Evolutionary conservation across 2,329 filamentous ascomycete species (phyloP), one percentile per base, ranked within the genome.

Genomic region (Atkinsonella hypoxylon): DNA sequence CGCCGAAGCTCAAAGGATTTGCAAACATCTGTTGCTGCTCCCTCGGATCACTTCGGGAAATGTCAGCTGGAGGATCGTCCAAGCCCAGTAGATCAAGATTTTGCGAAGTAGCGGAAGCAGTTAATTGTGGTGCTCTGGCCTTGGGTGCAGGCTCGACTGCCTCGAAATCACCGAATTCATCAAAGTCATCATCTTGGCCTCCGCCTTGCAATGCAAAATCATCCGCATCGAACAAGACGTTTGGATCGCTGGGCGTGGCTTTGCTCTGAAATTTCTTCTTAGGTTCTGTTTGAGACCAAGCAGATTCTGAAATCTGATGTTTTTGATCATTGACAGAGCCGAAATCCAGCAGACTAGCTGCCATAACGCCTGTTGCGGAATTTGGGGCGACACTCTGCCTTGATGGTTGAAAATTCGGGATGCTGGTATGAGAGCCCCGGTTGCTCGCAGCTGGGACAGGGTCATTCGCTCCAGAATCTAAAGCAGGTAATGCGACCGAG

Each of bases 141-240:
- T 42, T 32, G 17, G 47, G 54, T 45, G 55, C 40, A 41, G 53
- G 39, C 26, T 59, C 52, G 1, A 72, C 73, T 18, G 70, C 72
- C 61, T 81, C 78, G 58, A 82, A 82, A 45, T 81, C 78, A 13
- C 79, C 81, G 66, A 82, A 81, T 32, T 64, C 60, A 34, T 79
- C 75, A 32, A 76, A 76, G 45, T 75, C 74, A 20, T 76, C 65
- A 36, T 36, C 32, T 12, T 36, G 13, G 8, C 67, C 68, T 5
- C 60, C 63, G 2, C 59, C 62, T 34, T 69, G 62, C 13, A 69
- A 60, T 49, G 72, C 73, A 55, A 76, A 76, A 47, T 79, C 74
- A 41, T 77, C 75, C 36, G 77, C 82, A 63, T 87, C 83, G 61
- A 87, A 87, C 2, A 87, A 67, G 3, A 87, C 75, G 55, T 80